These are phyloP conservation scores for Saprolegnia diclina DNA, from an alignment of 352 stramenopile genomes.

Conservation along the genomic window DNA sequence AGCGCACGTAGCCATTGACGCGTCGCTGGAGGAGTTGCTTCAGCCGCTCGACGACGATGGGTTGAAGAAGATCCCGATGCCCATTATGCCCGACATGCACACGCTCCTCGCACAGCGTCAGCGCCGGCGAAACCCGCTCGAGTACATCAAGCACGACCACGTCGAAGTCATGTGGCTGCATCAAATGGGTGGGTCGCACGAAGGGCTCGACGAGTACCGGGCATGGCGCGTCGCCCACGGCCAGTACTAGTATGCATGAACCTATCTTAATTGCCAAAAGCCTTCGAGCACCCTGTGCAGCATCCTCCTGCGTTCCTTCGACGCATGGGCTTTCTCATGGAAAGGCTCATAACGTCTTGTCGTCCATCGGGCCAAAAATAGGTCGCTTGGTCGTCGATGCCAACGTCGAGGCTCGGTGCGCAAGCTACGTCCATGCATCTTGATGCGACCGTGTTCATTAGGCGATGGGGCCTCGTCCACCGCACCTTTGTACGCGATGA, in stretches of 20 bases:
- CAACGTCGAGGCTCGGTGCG: too few species aligned
- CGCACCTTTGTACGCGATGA: too few species aligned
- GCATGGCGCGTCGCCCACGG: slow-evolving; percentile 5
- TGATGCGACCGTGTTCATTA: too few species aligned
- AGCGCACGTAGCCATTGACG: not conserved
- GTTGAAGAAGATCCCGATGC: slow-evolving; percentile 10
- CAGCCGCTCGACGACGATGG: slow-evolving; percentile 6
- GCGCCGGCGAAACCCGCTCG: slow-evolving; percentile 5
- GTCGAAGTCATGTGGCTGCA: slow-evolving; percentile 12
- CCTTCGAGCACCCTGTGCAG: too few species aligned
- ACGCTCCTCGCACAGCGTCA: not conserved
- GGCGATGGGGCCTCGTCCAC: too few species aligned
- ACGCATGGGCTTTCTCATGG: too few species aligned
- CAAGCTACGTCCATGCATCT: too few species aligned
- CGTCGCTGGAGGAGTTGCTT: not conserved
- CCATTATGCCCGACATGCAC: not conserved
- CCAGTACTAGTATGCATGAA: not conserved
- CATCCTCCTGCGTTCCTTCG: too few species aligned
- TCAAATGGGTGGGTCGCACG: not conserved
- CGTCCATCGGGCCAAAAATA: too few species aligned
- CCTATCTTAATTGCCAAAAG: too few species aligned
- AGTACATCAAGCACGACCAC: slow-evolving; percentile 12
- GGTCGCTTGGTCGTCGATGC: too few species aligned
- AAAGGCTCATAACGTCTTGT: too few species aligned
- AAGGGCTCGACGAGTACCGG: slow-evolving; percentile 1